A percentile compares a stretch with the other conserved stretches of the same genome.
Evolutionary conservation across 192 early-diverging fungal genomes (phyloP).

Genomic region (Gaertneriomyces sp.): DNA sequence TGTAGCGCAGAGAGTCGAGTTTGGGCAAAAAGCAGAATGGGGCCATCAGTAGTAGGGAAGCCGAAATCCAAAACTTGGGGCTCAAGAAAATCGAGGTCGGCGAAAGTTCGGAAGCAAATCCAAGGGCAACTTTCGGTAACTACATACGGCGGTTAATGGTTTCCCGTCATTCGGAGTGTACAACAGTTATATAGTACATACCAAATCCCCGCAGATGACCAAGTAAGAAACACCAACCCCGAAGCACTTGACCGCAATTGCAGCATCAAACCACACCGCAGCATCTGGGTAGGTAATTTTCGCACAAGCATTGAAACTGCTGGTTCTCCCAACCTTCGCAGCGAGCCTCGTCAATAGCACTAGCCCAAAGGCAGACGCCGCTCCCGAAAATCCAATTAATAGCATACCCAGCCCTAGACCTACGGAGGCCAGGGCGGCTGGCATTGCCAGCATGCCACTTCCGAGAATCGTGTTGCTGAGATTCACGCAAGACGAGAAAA

Average conservation of each 20-base stretch:
- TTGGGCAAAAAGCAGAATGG: conserved; percentile 78
- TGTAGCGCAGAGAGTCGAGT: conserved; percentile 88
- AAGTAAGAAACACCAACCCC: conserved; percentile 93
- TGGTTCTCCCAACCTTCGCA: conserved; percentile 68
- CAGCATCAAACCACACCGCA: conserved; percentile 84
- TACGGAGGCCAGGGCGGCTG: conserved; percentile 76
- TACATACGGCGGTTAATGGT: conserved; percentile 2
- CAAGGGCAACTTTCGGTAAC: conserved; percentile 44
- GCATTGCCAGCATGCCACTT: conserved; percentile 98
- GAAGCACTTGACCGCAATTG: conserved; percentile 99
- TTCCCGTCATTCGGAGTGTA: neutral
- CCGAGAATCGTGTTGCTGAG: conserved; percentile 94
- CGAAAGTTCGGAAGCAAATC: conserved; percentile 31
- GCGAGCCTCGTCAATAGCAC: conserved; percentile 78
- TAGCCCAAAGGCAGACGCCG: conserved; percentile 75
- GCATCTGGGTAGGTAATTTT: conserved; percentile 88
- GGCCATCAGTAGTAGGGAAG: conserved; percentile 64
- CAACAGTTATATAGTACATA: conserved; percentile 40
- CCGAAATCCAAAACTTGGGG: conserved; percentile 77
- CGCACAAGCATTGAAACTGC: conserved; percentile 88
- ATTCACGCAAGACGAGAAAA: conserved; percentile 70
- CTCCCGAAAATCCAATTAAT: conserved; percentile 73
- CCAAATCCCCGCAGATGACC: conserved; percentile 91
- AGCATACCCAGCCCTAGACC: conserved; percentile 80
- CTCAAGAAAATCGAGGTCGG: conserved; percentile 29